Base-by-base conservation (phyloP, 345 rosid genomes). In the Odontarrhena argentea region DNA sequence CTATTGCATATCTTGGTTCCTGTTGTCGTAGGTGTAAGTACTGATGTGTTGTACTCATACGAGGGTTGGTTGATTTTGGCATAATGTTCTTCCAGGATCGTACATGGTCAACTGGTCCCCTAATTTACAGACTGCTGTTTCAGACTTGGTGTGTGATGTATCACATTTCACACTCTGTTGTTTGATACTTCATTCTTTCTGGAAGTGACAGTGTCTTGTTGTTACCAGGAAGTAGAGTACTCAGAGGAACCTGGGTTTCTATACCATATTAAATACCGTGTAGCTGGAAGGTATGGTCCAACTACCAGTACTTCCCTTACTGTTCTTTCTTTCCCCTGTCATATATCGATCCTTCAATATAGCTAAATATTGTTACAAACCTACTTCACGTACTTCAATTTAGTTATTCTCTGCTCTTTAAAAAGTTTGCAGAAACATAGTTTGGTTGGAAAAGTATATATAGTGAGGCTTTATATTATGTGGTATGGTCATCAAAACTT, bases 31-130 rank as follows among this genome's bases (percentile, higher is more conserved):
- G 28, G 36, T 61, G 15, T 63, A 14, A 30, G 28, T 53, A 61
- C 7, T 28, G 4, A 42, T 62, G 11, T 47, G 15, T n/a, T 67
- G 58, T 53, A 38, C 63, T 43, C 51, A 60, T 66, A 56, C 28
- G 11, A 46, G 14, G 18, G 34, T 52, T 40, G 50, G 57, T 70
- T 65, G 49, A 42, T 74, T 38, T 12, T 54, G 67, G 35, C 60
- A 49, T 75, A 41, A 62, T 69, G 28, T 36, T 55, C 32, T 63
- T 68, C 18, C 78, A 93, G 98, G 98, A 49, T 87, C 97, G 66
- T 93, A 93, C 84, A 79, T 93, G 91, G 98, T 93, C 78, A 93
- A 93, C 80, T 93, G 98, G 98, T 93, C 98, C 48, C 98, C 98
- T 36, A 87, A 82, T 77, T 82, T 93, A 69, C 98, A 93, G 84